Percentiles rank a stretch among this genome's conserved stretches.
Evolutionary conservation across 2,329 filamentous ascomycete genomes (phyloP).

Genomic region (Escovopsis weberi): DNA sequence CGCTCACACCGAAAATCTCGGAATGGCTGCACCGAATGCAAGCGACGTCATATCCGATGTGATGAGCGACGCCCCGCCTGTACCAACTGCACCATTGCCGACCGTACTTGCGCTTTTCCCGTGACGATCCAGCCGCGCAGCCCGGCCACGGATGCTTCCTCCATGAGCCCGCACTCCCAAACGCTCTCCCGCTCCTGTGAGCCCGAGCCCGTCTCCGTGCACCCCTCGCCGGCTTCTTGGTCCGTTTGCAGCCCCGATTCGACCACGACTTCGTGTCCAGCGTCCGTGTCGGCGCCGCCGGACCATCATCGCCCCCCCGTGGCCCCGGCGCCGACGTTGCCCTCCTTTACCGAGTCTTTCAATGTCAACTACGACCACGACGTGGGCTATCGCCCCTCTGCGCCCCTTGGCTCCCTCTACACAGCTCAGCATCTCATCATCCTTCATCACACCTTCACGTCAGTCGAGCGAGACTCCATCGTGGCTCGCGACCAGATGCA

Average conservation of each 20-base stretch:
- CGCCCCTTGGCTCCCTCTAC: constrained; percentile 14
- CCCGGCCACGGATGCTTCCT: neutral
- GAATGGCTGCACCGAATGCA: constrained; percentile 26
- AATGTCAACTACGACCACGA: neutral
- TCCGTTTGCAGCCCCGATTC: neutral
- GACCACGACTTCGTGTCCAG: constrained; percentile 1
- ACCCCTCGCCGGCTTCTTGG: constrained; percentile 1
- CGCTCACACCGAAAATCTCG: constrained; percentile 26
- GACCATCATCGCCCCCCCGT: constrained; percentile 2
- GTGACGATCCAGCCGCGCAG: neutral
- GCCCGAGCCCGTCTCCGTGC: constrained; percentile 1
- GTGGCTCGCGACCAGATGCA: constrained; percentile 9
- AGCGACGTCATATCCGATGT: constrained; percentile 27
- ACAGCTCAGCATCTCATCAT: constrained; percentile 25
- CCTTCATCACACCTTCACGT: constrained; percentile 21
- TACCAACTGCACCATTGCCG: constrained; percentile 23
- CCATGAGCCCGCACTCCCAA: neutral
- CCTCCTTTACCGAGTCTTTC: constrained; percentile 7
- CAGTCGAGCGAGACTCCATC: constrained; percentile 10
- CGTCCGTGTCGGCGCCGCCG: constrained; percentile 1
- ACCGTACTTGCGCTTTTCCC: constrained; percentile 22
- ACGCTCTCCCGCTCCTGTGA: neutral
- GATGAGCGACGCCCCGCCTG: constrained; percentile 27
- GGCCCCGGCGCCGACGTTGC: constrained; percentile 3
- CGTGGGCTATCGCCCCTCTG: constrained; percentile 7